Conservation (phyloP, 768 basidiomycete species). For the Lentinus tigrinus region DNA sequence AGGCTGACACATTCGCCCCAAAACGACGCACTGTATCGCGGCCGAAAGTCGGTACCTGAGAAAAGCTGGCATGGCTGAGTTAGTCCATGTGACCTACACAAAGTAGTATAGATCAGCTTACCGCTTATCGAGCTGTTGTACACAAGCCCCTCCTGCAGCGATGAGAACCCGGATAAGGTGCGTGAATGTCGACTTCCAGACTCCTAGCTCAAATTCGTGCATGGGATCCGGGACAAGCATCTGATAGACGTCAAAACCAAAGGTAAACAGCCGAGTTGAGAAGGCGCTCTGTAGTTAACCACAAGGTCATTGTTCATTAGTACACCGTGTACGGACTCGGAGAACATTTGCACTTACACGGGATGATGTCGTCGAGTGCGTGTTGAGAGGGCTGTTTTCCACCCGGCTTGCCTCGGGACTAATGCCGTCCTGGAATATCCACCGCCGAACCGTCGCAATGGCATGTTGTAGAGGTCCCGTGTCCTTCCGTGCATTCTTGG, state of each 20-base stretch:
- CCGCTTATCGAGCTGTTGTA: constrained; percentile 12
- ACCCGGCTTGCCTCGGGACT: no score
- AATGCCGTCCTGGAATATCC: no score
- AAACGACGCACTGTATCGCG: constrained; percentile 24
- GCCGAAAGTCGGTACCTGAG: constrained; percentile 22
- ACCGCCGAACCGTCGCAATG: no score
- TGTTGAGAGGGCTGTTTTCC: no score
- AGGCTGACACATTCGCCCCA: constrained; percentile 20
- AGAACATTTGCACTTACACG: no score
- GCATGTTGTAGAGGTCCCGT: no score
- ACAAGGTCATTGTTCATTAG: no score
- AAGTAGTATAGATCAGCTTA: not conserved
- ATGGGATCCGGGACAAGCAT: constrained; percentile 33
- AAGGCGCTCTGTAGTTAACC: constrained; percentile 38
- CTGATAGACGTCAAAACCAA: constrained; percentile 25
- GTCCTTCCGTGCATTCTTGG: not conserved
- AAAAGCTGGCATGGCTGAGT: constrained; percentile 14
- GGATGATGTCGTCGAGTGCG: no score
- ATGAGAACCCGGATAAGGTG: constrained; percentile 28
- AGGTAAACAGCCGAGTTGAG: constrained; percentile 16
- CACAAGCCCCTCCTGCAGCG: not conserved
- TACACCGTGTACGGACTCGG: no score
- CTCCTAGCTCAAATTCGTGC: constrained; percentile 36
- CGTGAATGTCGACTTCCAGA: constrained; percentile 29
- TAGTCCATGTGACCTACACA: not conserved